Evolutionary conservation across 169 alveolate species (phyloP).

Genomic region (Babesia gibsoni): DNA sequence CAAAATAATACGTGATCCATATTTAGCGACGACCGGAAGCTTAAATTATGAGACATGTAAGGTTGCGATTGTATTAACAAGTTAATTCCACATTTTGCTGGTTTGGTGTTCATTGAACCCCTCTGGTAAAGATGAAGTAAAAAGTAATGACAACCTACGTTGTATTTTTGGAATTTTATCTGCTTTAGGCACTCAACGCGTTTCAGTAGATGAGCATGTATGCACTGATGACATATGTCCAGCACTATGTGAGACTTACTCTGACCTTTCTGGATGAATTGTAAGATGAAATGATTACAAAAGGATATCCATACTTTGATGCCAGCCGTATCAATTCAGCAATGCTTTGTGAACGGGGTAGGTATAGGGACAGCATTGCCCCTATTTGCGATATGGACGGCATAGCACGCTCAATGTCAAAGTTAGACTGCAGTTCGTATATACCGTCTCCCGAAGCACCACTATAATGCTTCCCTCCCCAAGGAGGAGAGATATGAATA

Average conservation of each 20-base stretch:
- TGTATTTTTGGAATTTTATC: not conserved
- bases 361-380: constrained; percentile 16
- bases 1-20: constrained; percentile 5
- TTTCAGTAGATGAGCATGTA: constrained; percentile 27
- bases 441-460: constrained; percentile 22
- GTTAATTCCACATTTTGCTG: not conserved
- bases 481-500: constrained; percentile 54
- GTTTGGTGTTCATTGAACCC: not conserved
- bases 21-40: not conserved
- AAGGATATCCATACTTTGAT: not conserved
- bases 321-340: constrained; percentile 39
- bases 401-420: constrained; percentile 37
- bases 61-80: constrained; percentile 7
- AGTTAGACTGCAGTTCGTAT: not conserved
- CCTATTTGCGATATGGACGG: not conserved
- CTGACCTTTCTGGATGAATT: not conserved
- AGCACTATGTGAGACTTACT: not conserved
- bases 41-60: not conserved
- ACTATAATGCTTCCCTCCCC: constrained; percentile 58
- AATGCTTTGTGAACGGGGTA: constrained; percentile 56
- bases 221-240: not conserved
- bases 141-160: not conserved
- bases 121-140: not conserved
- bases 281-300: constrained; percentile 34
- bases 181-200: constrained; percentile 4